Base-by-base conservation (phyloP, 2,329 filamentous ascomycete genomes). In the Calonectria crousiana region DNA sequence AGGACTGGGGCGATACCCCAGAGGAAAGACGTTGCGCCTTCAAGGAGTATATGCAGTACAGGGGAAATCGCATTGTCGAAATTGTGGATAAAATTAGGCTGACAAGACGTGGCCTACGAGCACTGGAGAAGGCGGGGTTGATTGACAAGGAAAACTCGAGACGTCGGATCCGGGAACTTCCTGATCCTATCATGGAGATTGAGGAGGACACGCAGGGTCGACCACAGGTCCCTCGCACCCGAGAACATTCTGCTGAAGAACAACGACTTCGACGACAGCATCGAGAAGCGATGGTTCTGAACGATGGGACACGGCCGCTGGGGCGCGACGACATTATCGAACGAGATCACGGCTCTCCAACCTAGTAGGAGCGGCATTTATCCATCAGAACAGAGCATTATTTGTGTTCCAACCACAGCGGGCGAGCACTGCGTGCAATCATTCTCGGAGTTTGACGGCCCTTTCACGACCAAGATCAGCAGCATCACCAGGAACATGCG, bases 271-370 rank as follows among this genome's bases (percentile, higher is more conserved):
- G 95, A 74, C 90, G 95, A 77, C 90, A 95, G 65, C 90, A 96
- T 81, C 90, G 95, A 77, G 95, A 98, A 86, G 95, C 95, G 6
- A 96, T 98, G 91, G 95, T 98, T 26, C 87, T 98, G 71, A 96
- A 95, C 80, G 95, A 98, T 80, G 94, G 95, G n/a, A 95, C 91
- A 28, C 89, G 93, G 38, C 93, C 94, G 1, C 84, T 98, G 56
- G 92, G 90, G 5, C 90, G 92, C 76, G 91, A 92, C 56, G 94
- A 98, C 82, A 97, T 98, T 44, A 95, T 96, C 68, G 93, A 97
- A 83, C 86, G 91, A 75, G 89, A 88, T 47, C 86, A 88, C 58
- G 85, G 86, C 60, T 87, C 86, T 51, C 81, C 85, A 71, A 83
- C 78, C 28, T 84, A 53, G 62, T 52, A 64, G 14, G 69, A 30